Conservation (phyloP, 2,329 filamentous ascomycete species). For the Zasmidium cellare region DNA sequence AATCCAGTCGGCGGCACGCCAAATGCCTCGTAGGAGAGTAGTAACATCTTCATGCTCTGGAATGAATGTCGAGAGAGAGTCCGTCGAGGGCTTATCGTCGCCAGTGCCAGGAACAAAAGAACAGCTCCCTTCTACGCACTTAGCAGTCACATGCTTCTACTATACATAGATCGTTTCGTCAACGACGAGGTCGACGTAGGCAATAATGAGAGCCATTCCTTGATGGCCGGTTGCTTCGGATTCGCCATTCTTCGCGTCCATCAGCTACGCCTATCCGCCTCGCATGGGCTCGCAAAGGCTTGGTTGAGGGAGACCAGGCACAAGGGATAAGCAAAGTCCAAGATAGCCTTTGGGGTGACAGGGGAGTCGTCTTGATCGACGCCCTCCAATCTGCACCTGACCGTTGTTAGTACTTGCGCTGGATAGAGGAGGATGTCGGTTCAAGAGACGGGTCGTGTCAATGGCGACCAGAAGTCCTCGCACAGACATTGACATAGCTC, state of each 20-base stretch:
- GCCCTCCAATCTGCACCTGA: too few species aligned
- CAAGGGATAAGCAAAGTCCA: too few species aligned
- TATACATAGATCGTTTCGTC: neutral
- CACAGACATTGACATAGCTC: too few species aligned
- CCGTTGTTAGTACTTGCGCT: too few species aligned
- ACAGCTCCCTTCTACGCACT: neutral
- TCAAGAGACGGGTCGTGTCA: too few species aligned
- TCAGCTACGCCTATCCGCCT: neutral
- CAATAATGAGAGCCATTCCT: neutral
- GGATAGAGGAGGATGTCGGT: too few species aligned
- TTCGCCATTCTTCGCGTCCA: neutral
- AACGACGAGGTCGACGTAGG: neutral
- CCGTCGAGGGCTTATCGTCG: neutral
- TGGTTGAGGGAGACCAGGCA: neutral
- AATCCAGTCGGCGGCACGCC: constrained; percentile 3
- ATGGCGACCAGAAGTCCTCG: too few species aligned
- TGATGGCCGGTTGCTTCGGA: neutral
- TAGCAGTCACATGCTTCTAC: neutral
- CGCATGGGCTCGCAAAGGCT: neutral
- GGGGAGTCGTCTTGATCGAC: too few species aligned
- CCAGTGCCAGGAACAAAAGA: too few species aligned
- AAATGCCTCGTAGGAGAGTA: neutral
- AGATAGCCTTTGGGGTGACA: too few species aligned
- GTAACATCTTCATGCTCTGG: neutral
- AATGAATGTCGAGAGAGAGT: neutral